Conservation (phyloP, 768 basidiomycete genomes). For the Coprinopsis sp. region DNA sequence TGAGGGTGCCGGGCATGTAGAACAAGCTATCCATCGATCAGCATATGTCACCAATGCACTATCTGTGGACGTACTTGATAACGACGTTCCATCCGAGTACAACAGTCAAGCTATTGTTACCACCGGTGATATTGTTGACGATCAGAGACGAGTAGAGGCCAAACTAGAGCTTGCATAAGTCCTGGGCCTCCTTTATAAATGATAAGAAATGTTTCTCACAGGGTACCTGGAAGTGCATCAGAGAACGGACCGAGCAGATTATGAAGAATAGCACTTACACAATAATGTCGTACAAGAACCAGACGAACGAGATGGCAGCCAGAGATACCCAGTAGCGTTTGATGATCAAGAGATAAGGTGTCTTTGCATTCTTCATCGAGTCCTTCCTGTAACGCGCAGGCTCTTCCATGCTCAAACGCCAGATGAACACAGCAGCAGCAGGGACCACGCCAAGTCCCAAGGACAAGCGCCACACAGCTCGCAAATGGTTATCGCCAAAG, state of each 20-base stretch:
- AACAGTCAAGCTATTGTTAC: slow-evolving; percentile 43
- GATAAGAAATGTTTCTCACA: slow-evolving; percentile 33
- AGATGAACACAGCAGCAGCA: slow-evolving; percentile 74
- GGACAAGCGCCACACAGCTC: slow-evolving; percentile 83
- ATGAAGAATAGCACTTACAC: neutral
- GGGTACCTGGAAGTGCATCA: slow-evolving; percentile 45
- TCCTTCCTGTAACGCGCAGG: slow-evolving; percentile 69
- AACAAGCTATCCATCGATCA: slow-evolving; percentile 23
- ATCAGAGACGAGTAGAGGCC: slow-evolving; percentile 79
- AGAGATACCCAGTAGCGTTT: slow-evolving; percentile 78
- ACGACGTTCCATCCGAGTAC: slow-evolving; percentile 84
- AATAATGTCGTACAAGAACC: slow-evolving; percentile 38
- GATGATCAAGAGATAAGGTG: slow-evolving; percentile 74
- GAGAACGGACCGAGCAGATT: neutral
- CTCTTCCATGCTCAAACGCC: slow-evolving; percentile 84
- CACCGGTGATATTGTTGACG: slow-evolving; percentile 59
- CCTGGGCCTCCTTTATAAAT: neutral
- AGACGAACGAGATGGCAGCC: slow-evolving; percentile 68
- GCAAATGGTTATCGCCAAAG: slow-evolving; percentile 74
- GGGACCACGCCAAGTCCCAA: slow-evolving; percentile 82
- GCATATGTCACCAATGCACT: neutral
- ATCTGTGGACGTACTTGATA: slow-evolving; percentile 54
- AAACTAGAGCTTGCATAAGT: slow-evolving; percentile 41
- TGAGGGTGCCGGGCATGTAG: slow-evolving; percentile 49
- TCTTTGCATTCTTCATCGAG: slow-evolving; percentile 69